Evolutionary conservation across 768 basidiomycete genomes (phyloP), one percentile per base, ranked within the genome.

Genomic region (Kwoniella europaea): DNA sequence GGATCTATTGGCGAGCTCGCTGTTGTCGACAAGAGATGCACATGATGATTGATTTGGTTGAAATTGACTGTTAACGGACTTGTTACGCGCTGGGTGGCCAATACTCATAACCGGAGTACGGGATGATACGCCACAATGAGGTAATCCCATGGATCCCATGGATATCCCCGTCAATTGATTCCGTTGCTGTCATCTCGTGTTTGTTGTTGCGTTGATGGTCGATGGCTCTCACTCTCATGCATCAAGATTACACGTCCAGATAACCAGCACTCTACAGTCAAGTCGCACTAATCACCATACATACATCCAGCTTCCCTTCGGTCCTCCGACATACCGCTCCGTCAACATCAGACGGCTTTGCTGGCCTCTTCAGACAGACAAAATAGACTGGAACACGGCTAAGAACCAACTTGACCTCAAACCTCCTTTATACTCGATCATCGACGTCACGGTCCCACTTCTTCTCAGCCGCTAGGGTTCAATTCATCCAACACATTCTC

Each of bases 121-220:
- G 42, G 46, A 35, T 35, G 35, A 35, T 22, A 35, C 52, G 61
- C 67, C 61, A 68, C 60, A 59, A 10, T 22, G 42, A 54, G 42
- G 53, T 63, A 63, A 53, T 68, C 46, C 67, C 67, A 53, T 9
- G 6, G 44, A 58, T 69, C 46, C 67, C 67, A 53, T 9, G 6
- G 44, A 58, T 70, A 27, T 55, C 68, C 68, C 35, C 68, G 68
- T 46, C 41, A 53, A 59, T 70, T 70, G 68, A 70, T 70, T 20
- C 68, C 68, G 68, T 42, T 10, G 24, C 24, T 50, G 12, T 63
- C 20, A 9, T 35, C 35, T 35, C 35, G 35, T 27, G 57, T 58
- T 27, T 61, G 42, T 61, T 61, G 59, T 44, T 61, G 35, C 35
- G 35, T 35, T 35, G 35, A 35, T 35, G 35, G 35, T 35, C 35